Evolutionary conservation across 164 flowering plant species (phyloP), one percentile per base, ranked within the genome.

Genomic region (Magnolia kwangsiensis): DNA sequence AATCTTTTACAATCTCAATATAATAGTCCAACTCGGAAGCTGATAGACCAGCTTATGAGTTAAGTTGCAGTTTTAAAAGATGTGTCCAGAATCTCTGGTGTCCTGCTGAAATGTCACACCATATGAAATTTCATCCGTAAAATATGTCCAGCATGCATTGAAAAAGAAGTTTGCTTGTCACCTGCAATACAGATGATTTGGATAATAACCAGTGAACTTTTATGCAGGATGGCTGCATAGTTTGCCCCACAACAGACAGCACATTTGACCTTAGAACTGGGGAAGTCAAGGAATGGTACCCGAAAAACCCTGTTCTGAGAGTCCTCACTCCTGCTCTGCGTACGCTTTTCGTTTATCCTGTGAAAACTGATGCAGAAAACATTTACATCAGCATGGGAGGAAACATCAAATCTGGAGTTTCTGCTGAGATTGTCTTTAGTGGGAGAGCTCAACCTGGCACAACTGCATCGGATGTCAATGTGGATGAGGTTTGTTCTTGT

Each of bases 181-280:
- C 13, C 61, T 55, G 61, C 16, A 11, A 55, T 55, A 16, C 61
- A 55, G 3, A 3, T 55, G 61, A 55, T 55, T 55, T 9, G 14
- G 61, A 16, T 29, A 29, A 29, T 29, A 50, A 70, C 59, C 21
- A 19, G 64, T 51, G 55, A 10, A 64, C 29, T 75, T 24, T 72
- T 37, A 11, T 72, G 51, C 81, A 93, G 98, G 98, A 95, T 84
- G 98, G 97, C 1, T 92, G 97, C 73, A 90, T 95, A 70, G 90
- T 93, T 51, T 95, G 98, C 86, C 98, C 98, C 23, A 80, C 93
- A 65, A 95, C 98, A 16, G 98, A 93, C 74, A 95, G 98, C 86
- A 92, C 97, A 67, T 95, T 90, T 85, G 96, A 91, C 82, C 87
- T 95, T 23, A 89, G 81, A 59, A 92, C 90, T 31, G 97, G 98